Evolutionary conservation across 495 filamentous ascomycete species (phyloP), one percentile per base, ranked within the genome.

Genomic region (Penicillium herquei): DNA sequence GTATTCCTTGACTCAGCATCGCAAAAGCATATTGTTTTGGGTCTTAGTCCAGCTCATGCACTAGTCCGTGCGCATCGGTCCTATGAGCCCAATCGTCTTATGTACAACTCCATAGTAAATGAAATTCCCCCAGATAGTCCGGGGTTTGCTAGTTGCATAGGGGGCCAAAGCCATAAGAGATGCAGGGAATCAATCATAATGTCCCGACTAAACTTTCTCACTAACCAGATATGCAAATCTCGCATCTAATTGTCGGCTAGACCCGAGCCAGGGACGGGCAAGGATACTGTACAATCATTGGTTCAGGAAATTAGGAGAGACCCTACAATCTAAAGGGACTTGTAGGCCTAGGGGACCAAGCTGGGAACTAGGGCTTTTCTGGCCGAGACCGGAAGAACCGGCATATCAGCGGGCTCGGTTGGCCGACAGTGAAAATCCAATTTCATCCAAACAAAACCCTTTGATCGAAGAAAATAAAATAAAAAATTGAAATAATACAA

Each of bases 251-350:
- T n/a, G 52, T 56, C 54, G 53, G 53, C 32, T 52, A 61, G 54
- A 56, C 49, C 58, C 58, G 44, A 49, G 43, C 52, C 37, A 49
- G 53, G 47, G 56, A 39, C 56, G 56, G 56, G 34, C 31, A 34
- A 42, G 2, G 1, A 26, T 26, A 45, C 16, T 12, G 21, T 4
- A n/a, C 3, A 32, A 6, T 26, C 39, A 56, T 56, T 56, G 54
- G 54, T 7, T 16, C 3, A 5, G 4, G 37, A n/a, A 21, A 16
- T 7, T 30, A 31, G 18, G 10, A 12, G 13, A 39, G 41, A 43
- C 35, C 40, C 39, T 7, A 30, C 21, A 26, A 26, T 26, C 21
- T 26, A 1, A 26, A 26, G 4, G 21, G 21, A 26, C 21, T 26
- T 26, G 21, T 26, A 26, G 21, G 21, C 21, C 21, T 26, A 26